Percentiles rank a stretch among this genome's conserved stretches.
Evolutionary conservation across 192 early-diverging fungal species (phyloP).

Genomic region (Dissophora globulifera): DNA sequence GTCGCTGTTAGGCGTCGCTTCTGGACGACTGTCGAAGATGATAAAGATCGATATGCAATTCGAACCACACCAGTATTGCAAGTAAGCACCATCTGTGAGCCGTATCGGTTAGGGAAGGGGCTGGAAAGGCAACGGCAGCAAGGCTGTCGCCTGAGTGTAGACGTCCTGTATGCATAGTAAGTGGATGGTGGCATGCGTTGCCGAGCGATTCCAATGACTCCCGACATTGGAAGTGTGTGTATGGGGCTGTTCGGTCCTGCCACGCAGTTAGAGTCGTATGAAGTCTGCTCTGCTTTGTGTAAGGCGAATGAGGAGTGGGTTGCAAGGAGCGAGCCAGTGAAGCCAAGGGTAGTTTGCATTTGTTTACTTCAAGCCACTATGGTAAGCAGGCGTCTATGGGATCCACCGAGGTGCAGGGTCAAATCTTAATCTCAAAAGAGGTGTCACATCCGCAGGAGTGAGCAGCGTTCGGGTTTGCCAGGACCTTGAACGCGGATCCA

Average conservation of each 20-base stretch:
- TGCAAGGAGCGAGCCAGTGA: no score
- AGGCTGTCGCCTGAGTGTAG: background rate
- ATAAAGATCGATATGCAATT: background rate
- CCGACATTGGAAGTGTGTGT: slow-evolving; percentile 16
- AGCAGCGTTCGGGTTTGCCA: slow-evolving; percentile 79
- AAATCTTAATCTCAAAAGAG: slow-evolving; percentile 74
- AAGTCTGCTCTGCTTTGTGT: no score
- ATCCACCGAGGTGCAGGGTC: no score
- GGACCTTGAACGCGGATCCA: slow-evolving; percentile 80
- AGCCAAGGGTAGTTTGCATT: no score
- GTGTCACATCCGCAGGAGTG: slow-evolving; percentile 77
- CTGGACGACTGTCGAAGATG: slow-evolving; percentile 2
- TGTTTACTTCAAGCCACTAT: no score
- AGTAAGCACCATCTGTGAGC: no score
- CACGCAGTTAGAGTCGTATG: no score
- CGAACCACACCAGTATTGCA: background rate
- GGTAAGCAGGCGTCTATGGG: no score
- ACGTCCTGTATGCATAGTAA: background rate
- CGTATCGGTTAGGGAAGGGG: background rate
- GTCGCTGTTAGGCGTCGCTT: background rate
- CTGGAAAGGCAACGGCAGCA: background rate
- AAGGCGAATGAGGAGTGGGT: no score
- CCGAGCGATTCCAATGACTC: slow-evolving; percentile 35
- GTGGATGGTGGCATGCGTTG: background rate
- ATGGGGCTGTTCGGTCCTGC: no score